Evolutionary conservation across 2,329 filamentous ascomycete genomes (phyloP), one percentile per base, ranked within the genome.

Genomic region (Teratosphaeria gauchensis): DNA sequence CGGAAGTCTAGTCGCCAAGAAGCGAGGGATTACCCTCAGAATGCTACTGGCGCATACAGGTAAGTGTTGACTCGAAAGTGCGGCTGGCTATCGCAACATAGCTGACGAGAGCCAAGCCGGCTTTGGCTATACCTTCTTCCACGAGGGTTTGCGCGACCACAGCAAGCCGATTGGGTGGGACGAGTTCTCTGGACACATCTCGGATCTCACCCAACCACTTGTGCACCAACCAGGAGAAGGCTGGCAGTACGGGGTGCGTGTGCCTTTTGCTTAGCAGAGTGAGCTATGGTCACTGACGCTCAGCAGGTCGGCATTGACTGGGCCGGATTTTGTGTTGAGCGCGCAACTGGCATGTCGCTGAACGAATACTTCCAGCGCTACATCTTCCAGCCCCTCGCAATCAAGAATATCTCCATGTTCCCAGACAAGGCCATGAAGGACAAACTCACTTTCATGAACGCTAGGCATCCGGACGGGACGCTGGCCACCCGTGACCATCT

Each of bases 191-290:
- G 79, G 56, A n/a, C 48, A 57, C 31, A 48, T 53, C 33, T 28
- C 52, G 28, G 82, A 82, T 31, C 72, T 85, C 42, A 63, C 77
- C 42, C 66, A 72, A 53, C 80, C 84, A 1, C 68, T 88, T 28
- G 66, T 86, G 0, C 83, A 84, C 62, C 82, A 87, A 62, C 84
- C 84, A 0, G 84, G 84, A 0, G 76, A 79, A n/a, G 74, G 75
- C 2, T 87, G 82, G 81, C 75, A 82, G 58, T 87, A 87, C 42
- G 73, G 73, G 1, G 72, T 75, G 65, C 56, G 69, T 51, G 48
- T 14, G 63, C 7, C 24, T 19, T 31, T 28, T 51, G n/a, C 19
- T 52, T 56, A 19, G 33, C 52, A 24, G 53, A 56, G 46, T 42
- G 65, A 38, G 35, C 53, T 28, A n/a, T 14, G 14, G 11, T 14